Evolutionary conservation across 2,329 filamentous ascomycete genomes (phyloP), one percentile per base, ranked within the genome.

Genomic region (Epichloe brachyelytri): DNA sequence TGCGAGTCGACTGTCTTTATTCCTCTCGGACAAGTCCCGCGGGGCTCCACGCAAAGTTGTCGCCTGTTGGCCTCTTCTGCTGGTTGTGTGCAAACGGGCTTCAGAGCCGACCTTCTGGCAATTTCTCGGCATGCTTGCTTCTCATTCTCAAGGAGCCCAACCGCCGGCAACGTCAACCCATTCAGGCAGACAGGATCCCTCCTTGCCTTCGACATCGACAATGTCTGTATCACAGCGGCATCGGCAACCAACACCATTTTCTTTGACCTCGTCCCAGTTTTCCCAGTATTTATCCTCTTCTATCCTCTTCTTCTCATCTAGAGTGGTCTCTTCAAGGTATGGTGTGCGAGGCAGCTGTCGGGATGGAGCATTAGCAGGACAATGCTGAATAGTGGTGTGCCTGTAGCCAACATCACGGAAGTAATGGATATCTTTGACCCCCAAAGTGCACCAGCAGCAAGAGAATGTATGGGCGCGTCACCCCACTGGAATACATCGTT

Each of bases 231-330:
- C 93, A 68, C 93, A 98, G 65, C 86, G 84, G 74, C 93, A 98
- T 62, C 93, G 83, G 71, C 93, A 98, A 38, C 93, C 93, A 8
- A 98, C 90, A 38, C 93, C 93, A 60, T 97, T 97, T 71, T 96
- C 90, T 71, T 93, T 90, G 59, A 85, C 84, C 6, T 83, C 72
- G 64, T 98, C 93, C 69, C 83, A 88, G 40, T 81, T 80, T 51
- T 88, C 89, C 90, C 91, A 98, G 72, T 97, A 98, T 57, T 90
- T 85, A 63, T 97, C 93, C 69, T 98, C 93, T 67, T 95, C 89
- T 53, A 81, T 78, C 46, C 91, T 83, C 68, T 87, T 84, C 70
- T 87, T 89, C 64, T 90, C 84, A 58, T 95, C 86, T 14, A 76
- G 61, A 0, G 87, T 94, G 15, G 87, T 93, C 72, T 71, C 80